Percentiles rank a stretch among this genome's conserved stretches.
Evolutionary conservation across 1,284 basidiomycete species (phyloP).

Genomic region (Ganoderma meredithae): DNA sequence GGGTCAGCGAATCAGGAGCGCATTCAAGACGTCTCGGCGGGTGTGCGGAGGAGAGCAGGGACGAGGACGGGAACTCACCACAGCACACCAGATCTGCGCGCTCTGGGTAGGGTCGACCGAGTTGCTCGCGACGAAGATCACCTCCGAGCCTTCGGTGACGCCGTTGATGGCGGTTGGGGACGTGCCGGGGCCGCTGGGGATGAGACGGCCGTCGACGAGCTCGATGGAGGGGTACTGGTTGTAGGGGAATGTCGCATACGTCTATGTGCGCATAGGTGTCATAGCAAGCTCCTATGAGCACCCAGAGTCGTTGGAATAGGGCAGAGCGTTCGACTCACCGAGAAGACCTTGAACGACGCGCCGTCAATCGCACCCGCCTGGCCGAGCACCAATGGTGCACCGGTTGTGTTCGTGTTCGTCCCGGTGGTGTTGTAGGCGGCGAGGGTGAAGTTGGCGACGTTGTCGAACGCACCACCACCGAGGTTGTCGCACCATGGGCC

Average conservation of each 20-base stretch:
- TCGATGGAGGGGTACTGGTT: conserved; percentile 35
- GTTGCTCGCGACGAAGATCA: conserved; percentile 30
- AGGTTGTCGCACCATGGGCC: conserved; percentile 30
- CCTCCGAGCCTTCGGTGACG: conserved; percentile 25
- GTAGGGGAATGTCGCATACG: conserved; percentile 36
- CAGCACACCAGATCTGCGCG: conserved; percentile 36
- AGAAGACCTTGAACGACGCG: conserved; percentile 29
- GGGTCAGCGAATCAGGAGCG: neutral
- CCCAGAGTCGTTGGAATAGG: neutral
- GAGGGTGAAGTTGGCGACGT: conserved; percentile 32
- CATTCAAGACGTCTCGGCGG: neutral
- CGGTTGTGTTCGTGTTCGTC: conserved; percentile 36
- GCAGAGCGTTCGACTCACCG: conserved; percentile 23
- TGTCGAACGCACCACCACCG: conserved; percentile 35
- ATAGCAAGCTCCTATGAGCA: neutral
- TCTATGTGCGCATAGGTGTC: conserved; percentile 21
- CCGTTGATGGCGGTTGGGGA: conserved; percentile 22
- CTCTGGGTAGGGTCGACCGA: conserved; percentile 23
- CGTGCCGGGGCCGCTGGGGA: conserved; percentile 23
- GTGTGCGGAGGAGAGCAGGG: neutral
- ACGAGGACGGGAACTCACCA: conserved; percentile 21
- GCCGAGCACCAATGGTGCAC: conserved; percentile 35
- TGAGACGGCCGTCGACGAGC: conserved; percentile 32
- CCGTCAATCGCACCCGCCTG: conserved; percentile 32
- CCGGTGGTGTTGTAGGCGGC: conserved; percentile 34